A percentile compares a stretch with the other conserved stretches of the same genome.
Conservation (phyloP, 2,329 filamentous ascomycete species). For the Colletotrichum higginsianum region DNA sequence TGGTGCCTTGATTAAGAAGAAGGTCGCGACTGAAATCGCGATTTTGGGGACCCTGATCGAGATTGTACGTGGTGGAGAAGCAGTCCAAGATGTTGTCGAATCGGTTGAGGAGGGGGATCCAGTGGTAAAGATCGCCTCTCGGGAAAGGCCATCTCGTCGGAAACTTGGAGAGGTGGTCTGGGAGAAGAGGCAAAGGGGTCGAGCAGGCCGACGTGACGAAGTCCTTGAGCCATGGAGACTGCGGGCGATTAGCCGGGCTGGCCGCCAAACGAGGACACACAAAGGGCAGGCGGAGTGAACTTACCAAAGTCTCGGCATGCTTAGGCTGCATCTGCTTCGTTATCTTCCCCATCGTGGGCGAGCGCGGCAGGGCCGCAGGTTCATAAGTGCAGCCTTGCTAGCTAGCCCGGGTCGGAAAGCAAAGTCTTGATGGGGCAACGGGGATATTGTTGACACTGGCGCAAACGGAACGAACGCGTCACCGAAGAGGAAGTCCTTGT, state of each 20-base stretch:
- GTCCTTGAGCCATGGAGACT: conserved; percentile 90
- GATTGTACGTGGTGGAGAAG: conserved; percentile 84
- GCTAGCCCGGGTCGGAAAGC: conserved; percentile 30
- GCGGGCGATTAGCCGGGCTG: conserved; percentile 44
- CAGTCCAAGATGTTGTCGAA: conserved; percentile 91
- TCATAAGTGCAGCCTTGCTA: conserved; percentile 47
- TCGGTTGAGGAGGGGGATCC: conserved; percentile 93
- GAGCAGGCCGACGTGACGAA: conserved; percentile 82
- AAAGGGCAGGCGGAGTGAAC: conserved; percentile 47
- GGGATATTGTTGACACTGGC: conserved; percentile 24
- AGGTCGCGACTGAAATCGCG: conserved; percentile 80
- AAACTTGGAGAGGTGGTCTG: conserved; percentile 82
- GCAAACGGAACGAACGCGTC: conserved; percentile 33
- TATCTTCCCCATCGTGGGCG: conserved; percentile 77
- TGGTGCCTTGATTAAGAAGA: conserved; percentile 71
- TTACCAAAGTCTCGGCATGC: conserved; percentile 77
- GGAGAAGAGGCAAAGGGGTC: conserved; percentile 81
- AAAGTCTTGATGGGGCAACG: conserved; percentile 32
- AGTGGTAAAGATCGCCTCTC: conserved; percentile 96
- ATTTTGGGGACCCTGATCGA: conserved; percentile 85
- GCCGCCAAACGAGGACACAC: conserved; percentile 7
- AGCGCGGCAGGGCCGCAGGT: conserved; percentile 72
- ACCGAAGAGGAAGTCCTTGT: neutral
- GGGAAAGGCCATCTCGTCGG: conserved; percentile 95
- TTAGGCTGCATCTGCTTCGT: conserved; percentile 77